Evolutionary conservation across 1,139 yeast genomes (phyloP), one percentile per base, ranked within the genome.

Genomic region (Kurtzmaniella natalensis): DNA sequence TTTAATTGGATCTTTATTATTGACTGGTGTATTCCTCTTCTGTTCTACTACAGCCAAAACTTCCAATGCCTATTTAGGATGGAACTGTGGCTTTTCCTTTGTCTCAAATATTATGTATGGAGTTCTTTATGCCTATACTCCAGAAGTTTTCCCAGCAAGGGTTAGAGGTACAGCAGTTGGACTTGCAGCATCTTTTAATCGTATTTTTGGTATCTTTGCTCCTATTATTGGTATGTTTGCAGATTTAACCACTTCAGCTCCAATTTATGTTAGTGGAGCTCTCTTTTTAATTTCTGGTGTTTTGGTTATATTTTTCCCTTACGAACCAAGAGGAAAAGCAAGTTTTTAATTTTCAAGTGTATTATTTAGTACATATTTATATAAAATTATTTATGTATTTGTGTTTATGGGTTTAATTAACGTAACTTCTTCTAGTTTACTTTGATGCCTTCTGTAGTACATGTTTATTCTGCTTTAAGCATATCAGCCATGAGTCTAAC

Each of bases 211-310:
- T 7, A 63, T 67, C 9, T 67, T 66, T 48, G 66, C 71, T 7
- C 72, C 72, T 18, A 60, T 66, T 28, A 64, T 67, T 40, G 72
- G 69, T 19, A 66, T 65, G 21, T 65, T 48, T 39, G 72, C 72
- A 2, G 61, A 66, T 40, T 57, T 66, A 41, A 52, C 60, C 9
- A 64, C 71, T 3, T 53, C 69, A 6, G 72, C 68, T 2, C 72
- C 72, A 1, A 65, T 66, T 18, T 66, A 51, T 42, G 71, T 65
- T 3, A 58, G 68, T 33, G 72, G 72, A 1, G 70, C 72, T 0
- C 48, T 66, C 22, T 66, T 66, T 37, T 38, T 67, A 19, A 40
- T 54, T 17, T 51, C 70, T 2, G 72, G 69, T 0, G 37, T 61
- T 1, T 43, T 66, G 40, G 57, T 57, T 7, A 35, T 61, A 11